Base-by-base conservation (phyloP, 108 stramenopile species). In the Cyclotella sp. region DNA sequence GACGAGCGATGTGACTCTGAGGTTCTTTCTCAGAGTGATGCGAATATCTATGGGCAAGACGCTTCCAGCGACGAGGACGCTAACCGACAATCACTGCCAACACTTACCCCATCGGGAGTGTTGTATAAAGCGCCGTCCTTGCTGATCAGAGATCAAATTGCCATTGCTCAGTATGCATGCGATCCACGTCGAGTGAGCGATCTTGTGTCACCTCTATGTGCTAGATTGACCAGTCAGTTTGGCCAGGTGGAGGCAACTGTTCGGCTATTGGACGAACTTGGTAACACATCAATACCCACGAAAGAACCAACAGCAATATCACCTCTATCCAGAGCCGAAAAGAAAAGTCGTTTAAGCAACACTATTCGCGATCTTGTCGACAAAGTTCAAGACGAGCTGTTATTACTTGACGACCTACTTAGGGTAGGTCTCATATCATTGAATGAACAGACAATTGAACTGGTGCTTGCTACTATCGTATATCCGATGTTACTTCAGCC, bases 381-480 rank as follows among this genome's bases (percentile, higher is more conserved):
- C 63, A 81, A 87, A 63, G 70, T 96, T 12, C 95, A 93, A 75
- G 95, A 93, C 72, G 93, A 93, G 58, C 76, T 96, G 27, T 72
- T 91, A 16, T 81, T 96, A 1, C 77, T 95, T 70, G 90, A 95
- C 60, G 94, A 95, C 72, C 76, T 95, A 19, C 76, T 95, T 2
- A 91, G 86, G 59, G 92, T 93, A 5, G 94, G 94, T 6, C 72
- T 95, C 9, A 90, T 90, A 40, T 84, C 89, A n/a, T 70, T 95
- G 45, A 95, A 93, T 66, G 94, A 95, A 68, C 94, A 95, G 73
- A 69, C 82, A 12, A 93, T 95, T 72, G 94, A 95, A 70, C 92
- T 95, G 91, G 87, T 95, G 92, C 83, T 95, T 55, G 92, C 94
- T 18, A 95, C 94, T 8, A 91, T 95, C 77, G 85, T 93, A 6